Percentiles rank a stretch among this genome's conserved stretches.
phyloP scores from a whole-genome alignment of 2,329 filamentous ascomycete species.

The Claviceps africana region DNA sequence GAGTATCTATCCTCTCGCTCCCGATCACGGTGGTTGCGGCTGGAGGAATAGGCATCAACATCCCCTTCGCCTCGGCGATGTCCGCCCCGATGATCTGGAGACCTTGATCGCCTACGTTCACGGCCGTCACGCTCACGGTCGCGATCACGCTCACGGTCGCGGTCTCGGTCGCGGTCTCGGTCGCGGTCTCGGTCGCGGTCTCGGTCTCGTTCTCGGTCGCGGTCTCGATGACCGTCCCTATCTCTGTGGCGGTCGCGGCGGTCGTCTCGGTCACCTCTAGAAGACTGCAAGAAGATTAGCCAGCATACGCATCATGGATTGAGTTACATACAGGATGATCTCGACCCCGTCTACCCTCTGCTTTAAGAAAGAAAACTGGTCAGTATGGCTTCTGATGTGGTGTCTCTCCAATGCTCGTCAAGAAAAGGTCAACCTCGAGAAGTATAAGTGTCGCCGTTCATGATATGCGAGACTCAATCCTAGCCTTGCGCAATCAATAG shows the following conservation, averaged over 20 bases:
- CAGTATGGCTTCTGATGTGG: conserved; percentile 1
- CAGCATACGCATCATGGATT: not conserved
- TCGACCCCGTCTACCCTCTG: conserved; percentile 39
- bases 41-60: conserved; percentile 85
- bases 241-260: conserved; percentile 40
- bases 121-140: conserved; percentile 29
- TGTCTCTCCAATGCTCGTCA: not conserved
- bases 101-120: conserved; percentile 69
- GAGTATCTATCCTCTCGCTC: conserved; percentile 89
- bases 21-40: conserved; percentile 79
- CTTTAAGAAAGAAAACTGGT: conserved; percentile 10
- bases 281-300: conserved; percentile 14
- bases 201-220: conserved; percentile 11
- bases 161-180: conserved; percentile 55
- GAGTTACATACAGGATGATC: conserved; percentile 37
- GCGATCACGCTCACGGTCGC: conserved; percentile 38
- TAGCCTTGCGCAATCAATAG: conserved; percentile 6
- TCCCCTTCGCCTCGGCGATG: conserved; percentile 58
- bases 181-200: conserved; percentile 28
- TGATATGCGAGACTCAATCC: conserved; percentile 25
- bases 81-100: conserved; percentile 52
- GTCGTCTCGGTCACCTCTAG: conserved; percentile 21
- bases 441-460: conserved; percentile 79
- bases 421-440: conserved; percentile 38
- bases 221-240: conserved; percentile 26